Percentiles rank a stretch among this genome's conserved stretches.
These are phyloP conservation scores for Oryza coarctata DNA, from an alignment of 176 grass and related monocot genomes.

Conservation along the genomic window DNA sequence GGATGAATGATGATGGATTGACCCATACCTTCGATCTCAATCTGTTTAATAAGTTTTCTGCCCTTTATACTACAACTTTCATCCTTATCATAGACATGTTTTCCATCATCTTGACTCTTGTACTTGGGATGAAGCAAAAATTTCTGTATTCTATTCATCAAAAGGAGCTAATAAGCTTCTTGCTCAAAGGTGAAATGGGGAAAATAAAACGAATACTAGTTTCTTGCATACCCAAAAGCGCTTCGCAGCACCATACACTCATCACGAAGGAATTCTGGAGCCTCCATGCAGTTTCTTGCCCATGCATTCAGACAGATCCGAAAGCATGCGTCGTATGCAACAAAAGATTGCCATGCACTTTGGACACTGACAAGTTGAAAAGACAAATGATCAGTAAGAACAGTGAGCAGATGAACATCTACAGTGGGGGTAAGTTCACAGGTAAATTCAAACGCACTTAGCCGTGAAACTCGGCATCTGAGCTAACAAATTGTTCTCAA, in stretches of 20 bases:
- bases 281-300: slow-evolving; percentile 82
- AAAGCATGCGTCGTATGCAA: slow-evolving; percentile 94
- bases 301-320: slow-evolving; percentile 90
- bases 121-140: slow-evolving; percentile 79
- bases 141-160: slow-evolving; percentile 75
- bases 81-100: slow-evolving; percentile 66
- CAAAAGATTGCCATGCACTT: slow-evolving; percentile 95
- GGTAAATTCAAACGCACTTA: slow-evolving; percentile 51
- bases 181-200: slow-evolving; percentile 23
- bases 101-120: slow-evolving; percentile 46
- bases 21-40: slow-evolving; percentile 95
- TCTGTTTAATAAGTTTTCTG: slow-evolving; percentile 75
- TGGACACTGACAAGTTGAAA: slow-evolving; percentile 60
- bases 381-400: slow-evolving; percentile 25
- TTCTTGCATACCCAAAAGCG: slow-evolving; percentile 74
- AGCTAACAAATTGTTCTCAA: slow-evolving; percentile 56
- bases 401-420: neutral
- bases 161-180: slow-evolving; percentile 31
- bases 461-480: slow-evolving; percentile 61
- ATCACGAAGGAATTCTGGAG: slow-evolving; percentile 87
- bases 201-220: neutral
- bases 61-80: slow-evolving; percentile 54
- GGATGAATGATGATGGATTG: slow-evolving; percentile 6
- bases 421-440: neutral
- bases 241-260: slow-evolving; percentile 77